These are phyloP conservation scores for Zymoseptoria brevis DNA, from an alignment of 2,329 filamentous ascomycete species.

Conservation along the genomic window DNA sequence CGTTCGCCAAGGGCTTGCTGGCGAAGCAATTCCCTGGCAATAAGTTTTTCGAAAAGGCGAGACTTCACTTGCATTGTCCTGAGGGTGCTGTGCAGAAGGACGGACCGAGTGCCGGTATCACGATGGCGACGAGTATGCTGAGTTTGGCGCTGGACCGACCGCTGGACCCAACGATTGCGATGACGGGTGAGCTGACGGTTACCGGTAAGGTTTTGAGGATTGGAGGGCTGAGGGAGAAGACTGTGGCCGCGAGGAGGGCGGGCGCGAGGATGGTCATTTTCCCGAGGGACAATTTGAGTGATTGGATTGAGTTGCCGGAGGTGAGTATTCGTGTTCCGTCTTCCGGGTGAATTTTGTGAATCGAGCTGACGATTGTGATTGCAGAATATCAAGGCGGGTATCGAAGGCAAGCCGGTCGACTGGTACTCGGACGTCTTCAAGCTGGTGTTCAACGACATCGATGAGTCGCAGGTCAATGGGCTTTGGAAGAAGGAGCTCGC, in stretches of 20 bases:
- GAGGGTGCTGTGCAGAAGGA: conserved; percentile 96
- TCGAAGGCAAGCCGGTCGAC: conserved; percentile 80
- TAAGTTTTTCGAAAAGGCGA: conserved; percentile 91
- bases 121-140: conserved; percentile 91
- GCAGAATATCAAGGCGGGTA: conserved; percentile 95
- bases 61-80: conserved; percentile 90
- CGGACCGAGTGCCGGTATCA: conserved; percentile 72
- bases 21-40: conserved; percentile 80
- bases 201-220: conserved; percentile 95
- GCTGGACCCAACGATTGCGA: conserved; percentile 80
- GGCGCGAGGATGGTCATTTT: conserved; percentile 93
- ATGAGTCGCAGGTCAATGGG: conserved; percentile 63
- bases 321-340: conserved; percentile 49
- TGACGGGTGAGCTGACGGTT: conserved; percentile 95
- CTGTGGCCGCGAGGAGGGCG: conserved; percentile 83
- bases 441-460: conserved; percentile 76
- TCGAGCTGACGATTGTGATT: conserved; percentile 7
- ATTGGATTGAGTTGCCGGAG: conserved; percentile 95
- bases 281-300: conserved; percentile 87
- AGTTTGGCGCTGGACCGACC: conserved; percentile 72
- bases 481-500: conserved; percentile 59
- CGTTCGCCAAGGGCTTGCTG: conserved; percentile 85
- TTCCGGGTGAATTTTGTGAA: neutral
- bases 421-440: conserved; percentile 96
- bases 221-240: conserved; percentile 91